Base-by-base conservation (phyloP, 2,329 filamentous ascomycete genomes). In the Penicillium polonicum region DNA sequence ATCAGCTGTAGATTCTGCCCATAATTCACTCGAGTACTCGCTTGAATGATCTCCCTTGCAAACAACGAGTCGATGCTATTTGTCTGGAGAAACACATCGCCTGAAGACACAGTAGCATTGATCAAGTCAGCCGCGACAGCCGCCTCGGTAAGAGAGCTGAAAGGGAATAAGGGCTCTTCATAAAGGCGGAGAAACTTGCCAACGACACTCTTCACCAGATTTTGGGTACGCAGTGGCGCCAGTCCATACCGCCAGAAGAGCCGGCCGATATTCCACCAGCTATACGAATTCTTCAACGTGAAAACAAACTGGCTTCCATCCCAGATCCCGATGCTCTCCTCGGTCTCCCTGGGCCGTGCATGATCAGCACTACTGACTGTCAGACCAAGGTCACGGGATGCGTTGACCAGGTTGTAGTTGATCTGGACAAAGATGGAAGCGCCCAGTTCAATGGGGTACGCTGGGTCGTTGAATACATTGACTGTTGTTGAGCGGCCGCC, bases 21-120 rank as follows among this genome's bases (percentile, higher is more conserved):
- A 75, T 97, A 99, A 74, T 97, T 97, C 62, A 97, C 93, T 21
- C 94, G 84, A 0, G 94, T 97, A 57, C 87, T 89, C 2, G 93
- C 91, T 75, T 97, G 93, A 27, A 97, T 85, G 48, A 99, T 85
- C 50, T 99, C 91, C 15, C 85, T 84, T 0, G 87, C 81, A 71
- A 96, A 97, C 0, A 79, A 71, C 0, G 80, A 77, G 25, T 83
- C 80, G 55, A 97, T 86, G 68, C 84, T 83, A 65, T 91, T 89
- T 39, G 83, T 77, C 27, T 79, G 79, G 13, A 97, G 78, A 62
- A 88, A 89, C 68, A 92, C 84, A 59, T 86, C 80, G 5, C 92
- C 94, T 0, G 92, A 91, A 9, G 86, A 74, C 0, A 84, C 83
- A 0, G 90, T 93, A 0, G 85, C 79, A 52, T 83, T 79, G 4